These are phyloP conservation scores for Picea mariana DNA, from an alignment of 83 land plant species.

Conservation along the genomic window DNA sequence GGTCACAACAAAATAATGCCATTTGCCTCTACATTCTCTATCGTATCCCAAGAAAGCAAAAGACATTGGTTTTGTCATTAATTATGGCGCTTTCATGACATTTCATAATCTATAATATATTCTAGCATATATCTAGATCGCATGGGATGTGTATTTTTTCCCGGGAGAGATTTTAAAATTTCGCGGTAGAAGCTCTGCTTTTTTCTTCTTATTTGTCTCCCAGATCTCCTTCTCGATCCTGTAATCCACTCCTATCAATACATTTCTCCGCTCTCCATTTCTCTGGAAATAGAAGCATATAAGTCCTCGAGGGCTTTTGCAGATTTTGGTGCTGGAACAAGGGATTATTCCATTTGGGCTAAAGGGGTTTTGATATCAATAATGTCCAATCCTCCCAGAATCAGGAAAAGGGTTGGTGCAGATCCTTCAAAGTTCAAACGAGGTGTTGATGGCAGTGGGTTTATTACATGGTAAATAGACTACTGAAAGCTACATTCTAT, in stretches of 20 bases:
- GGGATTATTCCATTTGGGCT: not conserved
- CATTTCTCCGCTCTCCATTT: not conserved
- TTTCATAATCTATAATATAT: too few species aligned
- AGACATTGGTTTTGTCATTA: too few species aligned
- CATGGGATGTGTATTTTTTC: not conserved
- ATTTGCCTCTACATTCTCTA: too few species aligned
- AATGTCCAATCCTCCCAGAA: not conserved
- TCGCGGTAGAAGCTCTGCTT: not conserved
- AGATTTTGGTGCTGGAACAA: not conserved
- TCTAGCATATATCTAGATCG: not conserved
- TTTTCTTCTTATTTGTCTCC: not conserved
- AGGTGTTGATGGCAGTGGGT: not conserved
- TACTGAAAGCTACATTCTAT: not conserved
- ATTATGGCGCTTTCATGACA: too few species aligned
- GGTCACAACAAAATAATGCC: too few species aligned
- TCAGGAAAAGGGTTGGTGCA: conserved; percentile 7
- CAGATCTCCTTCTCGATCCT: not conserved
- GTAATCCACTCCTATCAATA: not conserved
- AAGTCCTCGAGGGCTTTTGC: not conserved
- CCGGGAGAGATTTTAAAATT: conserved; percentile 11
- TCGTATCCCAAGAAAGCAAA: too few species aligned
- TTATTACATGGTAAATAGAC: not conserved
- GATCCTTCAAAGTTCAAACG: not conserved
- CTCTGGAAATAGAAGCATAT: not conserved
- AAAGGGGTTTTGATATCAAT: not conserved